phyloP scores from a whole-genome alignment of 2,329 filamentous ascomycete species.

The Aureobasidium sp. region DNA sequence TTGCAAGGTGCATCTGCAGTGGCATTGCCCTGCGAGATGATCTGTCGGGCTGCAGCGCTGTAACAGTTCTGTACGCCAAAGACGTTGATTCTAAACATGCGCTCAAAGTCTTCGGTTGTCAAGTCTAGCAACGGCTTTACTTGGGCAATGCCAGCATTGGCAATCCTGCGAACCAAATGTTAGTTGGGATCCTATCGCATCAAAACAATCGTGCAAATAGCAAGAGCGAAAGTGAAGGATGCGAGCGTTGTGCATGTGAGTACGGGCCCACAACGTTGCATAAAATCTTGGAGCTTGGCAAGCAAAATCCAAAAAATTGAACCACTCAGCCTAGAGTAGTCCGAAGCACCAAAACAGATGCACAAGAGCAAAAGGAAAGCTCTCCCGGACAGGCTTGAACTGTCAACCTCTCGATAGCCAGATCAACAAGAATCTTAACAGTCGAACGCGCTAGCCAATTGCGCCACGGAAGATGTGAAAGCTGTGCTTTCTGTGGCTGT shows the following conservation, averaged over 20 bases:
- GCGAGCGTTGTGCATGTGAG: not conserved
- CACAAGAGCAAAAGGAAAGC: not conserved
- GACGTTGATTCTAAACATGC: slow-evolving; percentile 60
- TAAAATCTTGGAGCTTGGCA: not conserved
- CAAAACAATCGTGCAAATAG: not conserved
- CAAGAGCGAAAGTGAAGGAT: not conserved
- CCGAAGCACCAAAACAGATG: not conserved
- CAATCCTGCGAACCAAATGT: slow-evolving; percentile 36
- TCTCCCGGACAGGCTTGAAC: slow-evolving; percentile 16
- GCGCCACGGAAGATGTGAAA: slow-evolving; percentile 15
- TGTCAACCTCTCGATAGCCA: slow-evolving; percentile 15
- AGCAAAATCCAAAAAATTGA: not conserved
- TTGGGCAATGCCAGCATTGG: slow-evolving; percentile 57
- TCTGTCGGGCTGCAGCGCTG: slow-evolving; percentile 54
- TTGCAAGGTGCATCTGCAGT: slow-evolving; percentile 36
- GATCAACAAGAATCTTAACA: slow-evolving; percentile 6
- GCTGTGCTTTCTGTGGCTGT: not conserved
- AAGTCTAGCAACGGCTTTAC: slow-evolving; percentile 51
- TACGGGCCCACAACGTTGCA: not conserved
- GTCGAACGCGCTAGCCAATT: slow-evolving; percentile 18
- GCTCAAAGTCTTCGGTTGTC: slow-evolving; percentile 49
- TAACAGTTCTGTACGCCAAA: slow-evolving; percentile 61
- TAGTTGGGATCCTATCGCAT: not conserved
- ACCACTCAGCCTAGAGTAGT: not conserved
- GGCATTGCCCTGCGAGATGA: slow-evolving; percentile 54